These are phyloP conservation scores for Endocalyx cinctus DNA, from an alignment of 2,329 filamentous ascomycete genomes.

Conservation along the genomic window DNA sequence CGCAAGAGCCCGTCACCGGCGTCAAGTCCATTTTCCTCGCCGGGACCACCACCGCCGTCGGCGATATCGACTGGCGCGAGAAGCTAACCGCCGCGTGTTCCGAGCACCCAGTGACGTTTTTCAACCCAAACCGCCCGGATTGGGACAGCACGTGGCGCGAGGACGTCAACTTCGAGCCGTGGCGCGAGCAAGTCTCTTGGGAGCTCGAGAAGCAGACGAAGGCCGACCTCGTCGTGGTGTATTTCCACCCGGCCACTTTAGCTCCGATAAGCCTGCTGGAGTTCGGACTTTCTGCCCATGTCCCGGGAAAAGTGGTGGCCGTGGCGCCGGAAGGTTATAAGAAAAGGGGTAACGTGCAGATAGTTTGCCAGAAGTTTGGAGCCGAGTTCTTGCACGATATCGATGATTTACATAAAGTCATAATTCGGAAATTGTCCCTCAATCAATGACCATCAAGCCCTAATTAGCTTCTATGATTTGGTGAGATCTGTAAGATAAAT, in stretches of 20 bases:
- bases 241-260: constrained; percentile 47
- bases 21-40: constrained; percentile 50
- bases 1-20: constrained; percentile 11
- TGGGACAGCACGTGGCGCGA: constrained; percentile 54
- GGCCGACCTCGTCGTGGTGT: constrained; percentile 52
- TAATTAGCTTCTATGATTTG: too few species aligned
- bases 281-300: constrained; percentile 50
- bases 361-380: constrained; percentile 47
- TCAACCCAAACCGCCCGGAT: constrained; percentile 51
- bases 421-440: too few species aligned
- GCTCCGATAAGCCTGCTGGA: constrained; percentile 58
- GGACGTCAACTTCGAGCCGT: constrained; percentile 41
- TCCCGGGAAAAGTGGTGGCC: constrained; percentile 42
- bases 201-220: constrained; percentile 53
- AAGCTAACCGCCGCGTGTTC: constrained; percentile 36
- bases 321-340: constrained; percentile 47
- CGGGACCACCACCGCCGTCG: constrained; percentile 45
- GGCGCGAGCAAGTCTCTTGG: constrained; percentile 51
- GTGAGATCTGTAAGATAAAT: too few species aligned
- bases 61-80: constrained; percentile 46
- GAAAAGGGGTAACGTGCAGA: constrained; percentile 58
- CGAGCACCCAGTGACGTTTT: constrained; percentile 45
- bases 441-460: too few species aligned
- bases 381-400: too few species aligned
- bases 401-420: too few species aligned